Base-by-base conservation (phyloP, 2,329 filamentous ascomycete species). In the Epichloe bromicola region DNA sequence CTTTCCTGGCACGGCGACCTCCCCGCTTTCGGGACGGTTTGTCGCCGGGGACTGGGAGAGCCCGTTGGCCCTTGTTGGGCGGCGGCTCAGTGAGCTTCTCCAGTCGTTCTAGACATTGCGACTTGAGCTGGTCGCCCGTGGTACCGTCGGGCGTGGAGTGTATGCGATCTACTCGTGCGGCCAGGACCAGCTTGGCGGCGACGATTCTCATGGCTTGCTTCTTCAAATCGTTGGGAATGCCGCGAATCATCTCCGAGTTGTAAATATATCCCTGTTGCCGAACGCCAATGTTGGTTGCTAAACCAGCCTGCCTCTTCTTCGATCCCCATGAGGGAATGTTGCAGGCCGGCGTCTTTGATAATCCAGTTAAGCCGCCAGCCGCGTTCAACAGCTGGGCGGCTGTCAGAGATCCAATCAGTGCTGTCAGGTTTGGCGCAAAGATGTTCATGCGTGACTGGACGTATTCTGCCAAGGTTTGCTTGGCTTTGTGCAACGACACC, bases 301-400 rank as follows among this genome's bases (percentile, higher is more conserved):
- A 80, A 7, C 90, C 91, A 17, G 83, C 82, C 46, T 84, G 82
- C 57, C 87, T 82, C 66, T 90, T 90, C 67, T 94, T 95, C 30
- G 88, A 93, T 14, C 93, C 93, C 64, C 95, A 84, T 0, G 90
- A 88, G 0, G 89, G 80, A 41, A 98, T 78, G 61, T 98, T 98
- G 70, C 91, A 96, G 2, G 93, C 82, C 0, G 93, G 93, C 3
- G 89, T 93, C 65, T 95, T 95, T 40, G 88, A 89, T 11, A 98
- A 76, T 37, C 88, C 88, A 1, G 84, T 86, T 34, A 98, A 73
- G 8, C 93, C 93, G 55, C 93, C 93, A 0, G 89, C 86, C 53
- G 88, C 88, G 67, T 96, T 96, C 60, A 98, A 85, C n/a, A 98
- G 79, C 68, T 97, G 91, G 4, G 93, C 93, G 7, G 93, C 91